Evolutionary conservation across 129 eudicot species (phyloP), one percentile per base, ranked within the genome.

Genomic region (Solidago caesia): DNA sequence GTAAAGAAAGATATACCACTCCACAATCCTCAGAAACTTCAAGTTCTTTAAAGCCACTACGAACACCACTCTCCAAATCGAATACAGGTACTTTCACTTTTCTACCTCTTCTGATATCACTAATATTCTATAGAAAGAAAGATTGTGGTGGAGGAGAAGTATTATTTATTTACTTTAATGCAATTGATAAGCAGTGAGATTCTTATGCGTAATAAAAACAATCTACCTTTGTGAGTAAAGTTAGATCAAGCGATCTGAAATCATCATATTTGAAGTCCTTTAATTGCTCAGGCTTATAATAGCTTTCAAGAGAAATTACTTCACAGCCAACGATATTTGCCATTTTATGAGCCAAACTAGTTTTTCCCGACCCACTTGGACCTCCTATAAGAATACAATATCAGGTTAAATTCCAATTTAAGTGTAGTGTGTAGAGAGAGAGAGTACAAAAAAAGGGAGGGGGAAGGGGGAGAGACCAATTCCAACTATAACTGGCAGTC

Each of bases 281-380:
- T 56, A 86, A 86, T 80, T 91, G 98, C 82, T 90, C 97, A 61
- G 97, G 75, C 75, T 84, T 91, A 75, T 85, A 91, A 84, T 95
- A 95, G 85, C 92, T 95, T 85, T 95, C 99, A 61, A 95, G 96
- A 60, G 97, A 95, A 70, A 95, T 85, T 61, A 95, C 99, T 85
- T 95, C 97, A 86, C 99, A 95, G 25, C 99, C 99, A 83, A 95
- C 96, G 43, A 95, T 95, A 76, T 91, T 91, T 26, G 99, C 99
- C 99, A 95, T 95, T 87, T 95, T 95, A 80, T 89, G 97, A 64
- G 99, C 99, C 89, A 95, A 82, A 84, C 99, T 95, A 51, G 99
- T 95, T 86, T 95, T 95, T 4, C 99, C 99, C 10, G 99, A 95
- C 76, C 99, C 99, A 76, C 99, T 91, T 74, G 99, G 99, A 75